phyloP scores from a whole-genome alignment of 2,329 filamentous ascomycete genomes.

The Cordyceps cicadae region DNA sequence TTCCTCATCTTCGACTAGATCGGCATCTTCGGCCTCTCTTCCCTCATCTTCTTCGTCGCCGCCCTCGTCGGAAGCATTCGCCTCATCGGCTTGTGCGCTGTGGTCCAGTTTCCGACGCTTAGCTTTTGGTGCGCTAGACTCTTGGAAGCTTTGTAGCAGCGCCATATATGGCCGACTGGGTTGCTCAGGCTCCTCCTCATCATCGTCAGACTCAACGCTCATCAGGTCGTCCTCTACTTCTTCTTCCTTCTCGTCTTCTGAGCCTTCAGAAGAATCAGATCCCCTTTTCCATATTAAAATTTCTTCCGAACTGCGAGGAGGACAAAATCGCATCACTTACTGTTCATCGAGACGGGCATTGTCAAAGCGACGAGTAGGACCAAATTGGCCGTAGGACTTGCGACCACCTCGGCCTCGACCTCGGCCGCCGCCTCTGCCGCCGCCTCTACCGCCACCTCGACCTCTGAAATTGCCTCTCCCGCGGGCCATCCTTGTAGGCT shows the following conservation, averaged over 20 bases:
- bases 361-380: constrained; percentile 29
- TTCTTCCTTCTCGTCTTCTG: constrained; percentile 20
- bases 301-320: neutral
- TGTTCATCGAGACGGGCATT: constrained; percentile 27
- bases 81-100: constrained; percentile 15
- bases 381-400: constrained; percentile 18
- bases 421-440: constrained; percentile 20
- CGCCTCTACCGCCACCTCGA: constrained; percentile 23
- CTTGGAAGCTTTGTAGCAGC: constrained; percentile 49
- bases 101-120: constrained; percentile 51
- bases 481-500: constrained; percentile 26
- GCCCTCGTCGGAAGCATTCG: neutral
- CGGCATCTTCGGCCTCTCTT: constrained; percentile 29
- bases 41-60: constrained; percentile 17
- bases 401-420: constrained; percentile 27
- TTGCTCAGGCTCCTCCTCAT: constrained; percentile 38
- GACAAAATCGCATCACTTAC: constrained; percentile 18
- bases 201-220: constrained; percentile 34
- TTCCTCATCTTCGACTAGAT: constrained; percentile 24
- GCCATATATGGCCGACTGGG: constrained; percentile 45
- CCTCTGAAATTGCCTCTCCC: constrained; percentile 26
- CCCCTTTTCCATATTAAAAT: neutral
- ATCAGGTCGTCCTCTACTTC: constrained; percentile 29
- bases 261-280: constrained; percentile 18
- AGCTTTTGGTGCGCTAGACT: constrained; percentile 35